Conservation (phyloP, 352 stramenopile genomes). For the Globisporangium uncinulatum region DNA sequence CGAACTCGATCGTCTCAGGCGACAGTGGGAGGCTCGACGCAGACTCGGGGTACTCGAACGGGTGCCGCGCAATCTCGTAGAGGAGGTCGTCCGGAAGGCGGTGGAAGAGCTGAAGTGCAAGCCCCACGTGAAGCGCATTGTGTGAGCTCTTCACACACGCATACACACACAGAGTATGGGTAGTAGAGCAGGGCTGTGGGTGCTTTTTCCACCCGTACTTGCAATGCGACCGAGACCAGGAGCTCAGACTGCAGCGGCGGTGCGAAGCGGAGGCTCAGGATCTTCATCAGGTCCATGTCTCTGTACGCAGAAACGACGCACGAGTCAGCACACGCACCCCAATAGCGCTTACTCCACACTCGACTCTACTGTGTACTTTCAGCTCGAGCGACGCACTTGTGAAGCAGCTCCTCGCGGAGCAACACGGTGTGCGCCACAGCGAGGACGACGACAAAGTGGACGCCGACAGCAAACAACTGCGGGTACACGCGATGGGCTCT, state of each 20-base stretch:
- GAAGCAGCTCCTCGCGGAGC: conserved; percentile 76
- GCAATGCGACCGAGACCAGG: conserved; percentile 79
- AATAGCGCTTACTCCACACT: no score
- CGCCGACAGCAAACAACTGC: conserved; percentile 86
- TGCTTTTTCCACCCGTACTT: conserved; percentile 20
- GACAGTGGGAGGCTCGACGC: conserved; percentile 52
- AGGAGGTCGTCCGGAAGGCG: conserved; percentile 81
- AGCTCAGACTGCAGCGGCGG: conserved; percentile 78
- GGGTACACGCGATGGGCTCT: neutral
- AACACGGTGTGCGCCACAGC: conserved; percentile 85
- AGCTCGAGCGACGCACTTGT: conserved; percentile 36
- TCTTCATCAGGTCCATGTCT: conserved; percentile 87
- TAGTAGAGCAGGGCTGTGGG: neutral
- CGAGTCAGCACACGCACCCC: neutral
- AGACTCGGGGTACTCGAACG: conserved; percentile 63
- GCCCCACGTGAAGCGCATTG: neutral
- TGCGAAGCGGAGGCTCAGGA: conserved; percentile 77
- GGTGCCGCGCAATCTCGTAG: conserved; percentile 83
- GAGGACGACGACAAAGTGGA: conserved; percentile 90
- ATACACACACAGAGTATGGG: neutral
- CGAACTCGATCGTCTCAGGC: conserved; percentile 38
- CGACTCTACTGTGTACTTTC: no score
- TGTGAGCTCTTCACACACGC: neutral
- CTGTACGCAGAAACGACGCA: conserved; percentile 18
- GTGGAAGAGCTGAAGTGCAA: conserved; percentile 50